Base-by-base conservation (phyloP, 1,284 basidiomycete species). In the Marasmius sp. region DNA sequence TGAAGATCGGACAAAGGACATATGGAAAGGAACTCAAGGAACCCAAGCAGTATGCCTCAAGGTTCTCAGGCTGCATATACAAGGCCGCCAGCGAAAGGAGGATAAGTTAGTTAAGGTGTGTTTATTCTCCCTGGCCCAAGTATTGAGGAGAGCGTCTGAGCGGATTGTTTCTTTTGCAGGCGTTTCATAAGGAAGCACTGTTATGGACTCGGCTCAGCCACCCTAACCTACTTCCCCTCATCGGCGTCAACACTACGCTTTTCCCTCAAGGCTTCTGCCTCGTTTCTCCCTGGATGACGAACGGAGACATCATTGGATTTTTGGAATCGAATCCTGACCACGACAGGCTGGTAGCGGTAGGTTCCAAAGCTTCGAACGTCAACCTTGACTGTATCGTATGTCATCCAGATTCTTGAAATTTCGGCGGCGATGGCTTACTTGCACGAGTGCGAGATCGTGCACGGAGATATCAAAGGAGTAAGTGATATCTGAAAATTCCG, bases 211-310 rank as follows among this genome's bases (percentile, higher is more conserved):
- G 58, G 41, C 50, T 65, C 9, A 45, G 58, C 34, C 64, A 65
- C 49, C 61, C 59, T 2, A 62, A 65, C 45, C 48, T 65, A 2
- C 43, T 65, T 8, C 64, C 64, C 6, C 57, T 63, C 20, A 41
- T 65, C 2, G 64, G 64, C 7, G 59, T 65, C 14, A 63, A 60
- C 22, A 47, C 45, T 10, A 50, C 38, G 16, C 11, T 61, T 3
- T 61, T 63, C 36, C 47, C 34, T 33, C 47, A 50, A 6, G 58
- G 47, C 5, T 61, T 56, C 38, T 63, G 64, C 50, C 41, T 65
- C 4, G 34, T 65, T n/a, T 58, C 64, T 14, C 64, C 64, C 7
- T 65, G 61, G 61, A 63, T 65, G 61, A n/a, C 38, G 34, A 59
- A 65, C 43, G 60, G 61, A 7, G 51, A 61, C 27, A 56, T 63